These are phyloP conservation scores for Hypoxylon sp. DNA, from an alignment of 2,329 filamentous ascomycete genomes.

Conservation along the genomic window DNA sequence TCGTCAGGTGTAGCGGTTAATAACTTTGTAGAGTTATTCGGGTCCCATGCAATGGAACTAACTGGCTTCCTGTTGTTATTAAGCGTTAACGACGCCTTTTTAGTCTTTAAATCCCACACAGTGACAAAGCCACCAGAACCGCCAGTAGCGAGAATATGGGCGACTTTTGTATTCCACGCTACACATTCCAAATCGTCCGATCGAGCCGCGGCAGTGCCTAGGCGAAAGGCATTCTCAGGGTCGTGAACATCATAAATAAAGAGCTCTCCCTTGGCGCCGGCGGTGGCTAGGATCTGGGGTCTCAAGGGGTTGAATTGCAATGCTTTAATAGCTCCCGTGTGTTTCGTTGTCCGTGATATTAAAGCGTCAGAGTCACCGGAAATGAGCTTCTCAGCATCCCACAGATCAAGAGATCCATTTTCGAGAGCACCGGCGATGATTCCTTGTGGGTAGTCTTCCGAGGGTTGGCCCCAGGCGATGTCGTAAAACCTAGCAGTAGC, in stretches of 20 bases:
- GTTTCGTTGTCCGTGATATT: conserved; percentile 89
- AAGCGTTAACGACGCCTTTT: conserved; percentile 95
- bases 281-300: conserved; percentile 91
- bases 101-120: conserved; percentile 98
- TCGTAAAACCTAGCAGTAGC: conserved; percentile 84
- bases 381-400: conserved; percentile 84
- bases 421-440: conserved; percentile 96
- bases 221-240: conserved; percentile 85
- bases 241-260: conserved; percentile 97
- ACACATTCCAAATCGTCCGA: conserved; percentile 96
- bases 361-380: conserved; percentile 77
- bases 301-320: conserved; percentile 97
- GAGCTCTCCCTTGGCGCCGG: conserved; percentile 94
- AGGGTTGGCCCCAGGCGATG: conserved; percentile 91
- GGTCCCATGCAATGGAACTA: conserved; percentile 97
- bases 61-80: conserved; percentile 97
- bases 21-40: conserved; percentile 93
- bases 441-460: conserved; percentile 82
- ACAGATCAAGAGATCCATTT: conserved; percentile 92
- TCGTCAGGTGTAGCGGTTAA: conserved; percentile 93
- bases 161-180: conserved; percentile 98
- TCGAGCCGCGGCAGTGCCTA: conserved; percentile 89
- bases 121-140: conserved; percentile 95
- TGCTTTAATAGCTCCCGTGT: conserved; percentile 92
- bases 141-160: conserved; percentile 95